Base-by-base conservation (phyloP, 805 yeast species). In the Hanseniaspora lindneri region DNA sequence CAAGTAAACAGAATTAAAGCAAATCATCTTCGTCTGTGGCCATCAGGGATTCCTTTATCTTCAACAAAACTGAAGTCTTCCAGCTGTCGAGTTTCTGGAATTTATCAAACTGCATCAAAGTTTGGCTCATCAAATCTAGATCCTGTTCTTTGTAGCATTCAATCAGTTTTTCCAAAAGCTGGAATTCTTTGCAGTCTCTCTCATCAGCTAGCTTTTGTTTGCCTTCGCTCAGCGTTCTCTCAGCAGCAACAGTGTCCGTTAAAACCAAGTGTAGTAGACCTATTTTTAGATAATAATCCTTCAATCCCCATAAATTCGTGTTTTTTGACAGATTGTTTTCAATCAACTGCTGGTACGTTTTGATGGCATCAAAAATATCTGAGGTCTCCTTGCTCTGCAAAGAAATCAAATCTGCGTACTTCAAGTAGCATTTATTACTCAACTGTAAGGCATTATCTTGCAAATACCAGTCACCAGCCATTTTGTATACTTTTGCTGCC, bases 391-490 rank as follows among this genome's bases (percentile, higher is more conserved):
- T 32, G 37, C 24, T 21, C n/a, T 33, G 36, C 51, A 80, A 66
- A 16, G 95, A 94, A 47, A 79, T 73, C 56, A 92, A 70, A 60
- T 92, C 96, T 1, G 97, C 97, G 54, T 87, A 82, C 63, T 86
- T 86, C 54, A 89, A 68, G 55, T 75, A 83, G 21, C 94, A 88
- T 67, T 92, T 92, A 66, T 80, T 87, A 23, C 95, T 77, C 50
- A 89, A 64, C 8, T 96, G 94, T 54, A 81, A 82, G 0, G 97
- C 96, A 51, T 86, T 88, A 65, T 92, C 99, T 53, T 89, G 85
- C 49, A 77, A 75, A 61, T 82, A 88, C 88, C 96, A 92, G 59
- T 92, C 97, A 35, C 95, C 96, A 10, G 98, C 96, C 57, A 81
- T 83, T 60, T 87, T 94, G 61, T 82, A 89, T 25, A 87, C 76